Evolutionary conservation across 805 yeast genomes (phyloP).

Genomic region (Schwanniomyces yamadae): DNA sequence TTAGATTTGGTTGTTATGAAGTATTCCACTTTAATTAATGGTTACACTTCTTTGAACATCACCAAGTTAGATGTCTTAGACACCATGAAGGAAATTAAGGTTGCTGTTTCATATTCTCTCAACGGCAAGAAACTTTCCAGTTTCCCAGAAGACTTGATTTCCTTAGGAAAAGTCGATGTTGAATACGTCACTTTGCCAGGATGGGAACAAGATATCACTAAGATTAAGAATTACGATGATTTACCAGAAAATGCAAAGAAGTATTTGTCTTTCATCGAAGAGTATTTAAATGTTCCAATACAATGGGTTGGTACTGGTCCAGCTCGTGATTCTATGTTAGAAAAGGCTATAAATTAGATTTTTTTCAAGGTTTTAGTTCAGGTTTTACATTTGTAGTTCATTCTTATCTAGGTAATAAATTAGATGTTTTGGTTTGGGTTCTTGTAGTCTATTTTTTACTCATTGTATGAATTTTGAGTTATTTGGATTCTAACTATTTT

Average conservation of each 20-base stretch:
- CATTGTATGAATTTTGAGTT: too few species aligned
- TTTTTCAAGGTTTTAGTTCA: too few species aligned
- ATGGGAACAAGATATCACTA: slow-evolving; percentile 84
- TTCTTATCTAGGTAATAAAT: too few species aligned
- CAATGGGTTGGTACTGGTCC: slow-evolving; percentile 99
- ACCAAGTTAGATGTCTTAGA: slow-evolving; percentile 96
- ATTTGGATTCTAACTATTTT: too few species aligned
- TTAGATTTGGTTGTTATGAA: slow-evolving; percentile 91
- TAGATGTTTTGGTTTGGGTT: too few species aligned
- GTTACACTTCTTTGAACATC: slow-evolving; percentile 91
- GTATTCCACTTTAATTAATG: slow-evolving; percentile 88
- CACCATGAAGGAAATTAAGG: slow-evolving; percentile 80
- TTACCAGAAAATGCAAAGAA: slow-evolving; percentile 86
- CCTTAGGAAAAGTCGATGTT: slow-evolving; percentile 86
- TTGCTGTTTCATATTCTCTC: slow-evolving; percentile 79
- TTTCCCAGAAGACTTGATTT: slow-evolving; percentile 90
- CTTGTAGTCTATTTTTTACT: too few species aligned
- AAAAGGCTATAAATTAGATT: slow-evolving; percentile 33
- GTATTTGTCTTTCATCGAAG: slow-evolving; percentile 83
- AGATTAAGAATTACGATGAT: slow-evolving; percentile 65
- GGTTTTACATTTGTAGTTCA: too few species aligned
- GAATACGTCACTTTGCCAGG: slow-evolving; percentile 91
- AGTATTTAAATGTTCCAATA: slow-evolving; percentile 77
- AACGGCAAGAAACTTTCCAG: slow-evolving; percentile 72
- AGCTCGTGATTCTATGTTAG: slow-evolving; percentile 89